phyloP scores from a whole-genome alignment of 345 rosid species.

The Brassica napus region DNA sequence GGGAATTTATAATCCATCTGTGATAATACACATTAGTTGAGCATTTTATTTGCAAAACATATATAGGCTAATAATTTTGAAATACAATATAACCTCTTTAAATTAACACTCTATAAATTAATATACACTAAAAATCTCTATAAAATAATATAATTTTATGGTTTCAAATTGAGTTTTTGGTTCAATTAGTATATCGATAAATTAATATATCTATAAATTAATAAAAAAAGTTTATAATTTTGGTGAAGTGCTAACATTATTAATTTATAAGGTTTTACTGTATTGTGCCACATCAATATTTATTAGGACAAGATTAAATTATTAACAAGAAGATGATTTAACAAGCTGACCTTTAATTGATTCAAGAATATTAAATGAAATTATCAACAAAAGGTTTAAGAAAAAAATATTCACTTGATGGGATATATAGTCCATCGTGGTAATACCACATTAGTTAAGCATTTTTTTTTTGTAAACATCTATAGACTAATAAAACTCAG shows the following conservation, averaged over 20 bases:
- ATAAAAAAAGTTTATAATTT: too few relatives aligned
- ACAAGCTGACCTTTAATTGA: neutral
- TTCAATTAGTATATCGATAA: too few relatives aligned
- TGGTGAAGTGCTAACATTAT: too few relatives aligned
- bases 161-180: too few relatives aligned
- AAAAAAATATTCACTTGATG: neutral
- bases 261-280: too few relatives aligned
- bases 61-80: neutral
- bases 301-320: neutral
- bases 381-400: neutral
- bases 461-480: neutral
- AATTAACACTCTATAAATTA: too few relatives aligned
- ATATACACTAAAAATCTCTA: too few relatives aligned
- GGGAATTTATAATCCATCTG: neutral
- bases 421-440: neutral
- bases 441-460: neutral
- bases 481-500: neutral
- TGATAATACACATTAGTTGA: neutral
- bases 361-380: neutral
- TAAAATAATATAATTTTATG: too few relatives aligned
- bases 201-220: too few relatives aligned
- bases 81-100: too few relatives aligned
- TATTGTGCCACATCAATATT: too few relatives aligned
- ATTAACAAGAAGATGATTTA: slow-evolving; percentile 1
- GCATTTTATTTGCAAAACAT: neutral